Percentiles rank a stretch among this genome's conserved stretches.
These are phyloP conservation scores for Paramecium pentaurelia DNA, from an alignment of 73 alveolate species.

Conservation along the genomic window DNA sequence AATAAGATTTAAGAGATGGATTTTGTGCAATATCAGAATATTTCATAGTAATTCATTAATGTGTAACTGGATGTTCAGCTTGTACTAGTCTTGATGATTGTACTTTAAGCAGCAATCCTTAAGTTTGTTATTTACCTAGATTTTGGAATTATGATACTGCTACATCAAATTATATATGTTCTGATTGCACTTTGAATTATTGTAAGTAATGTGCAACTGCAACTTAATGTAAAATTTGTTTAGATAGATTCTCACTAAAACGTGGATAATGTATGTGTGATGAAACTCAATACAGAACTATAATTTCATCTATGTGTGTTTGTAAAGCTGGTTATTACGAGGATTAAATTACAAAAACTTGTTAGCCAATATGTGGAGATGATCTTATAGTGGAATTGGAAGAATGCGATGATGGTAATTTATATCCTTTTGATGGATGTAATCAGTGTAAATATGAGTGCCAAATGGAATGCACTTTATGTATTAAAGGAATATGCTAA, in stretches of 20 bases:
- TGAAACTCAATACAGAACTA: background rate
- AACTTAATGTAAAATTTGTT: background rate
- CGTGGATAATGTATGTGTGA: background rate
- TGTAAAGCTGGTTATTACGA: background rate
- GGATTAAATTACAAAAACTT: background rate
- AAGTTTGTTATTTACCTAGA: background rate
- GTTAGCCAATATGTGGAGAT: background rate
- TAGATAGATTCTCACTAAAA: background rate
- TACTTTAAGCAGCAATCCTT: background rate
- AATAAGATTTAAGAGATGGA: background rate
- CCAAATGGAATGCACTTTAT: background rate
- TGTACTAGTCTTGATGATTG: background rate
- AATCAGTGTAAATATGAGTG: background rate
- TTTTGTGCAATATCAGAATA: background rate
- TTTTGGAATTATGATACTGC: background rate
- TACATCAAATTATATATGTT: background rate
- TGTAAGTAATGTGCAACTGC: background rate
- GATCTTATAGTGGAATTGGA: background rate
- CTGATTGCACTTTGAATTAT: background rate
- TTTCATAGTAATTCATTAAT: background rate
- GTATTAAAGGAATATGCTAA: background rate
- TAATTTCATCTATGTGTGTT: background rate
- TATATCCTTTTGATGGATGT: background rate
- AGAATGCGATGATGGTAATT: background rate
- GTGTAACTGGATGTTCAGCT: background rate